phyloP scores from a whole-genome alignment of 23 red algal species.

The Agarophyton chilense region DNA sequence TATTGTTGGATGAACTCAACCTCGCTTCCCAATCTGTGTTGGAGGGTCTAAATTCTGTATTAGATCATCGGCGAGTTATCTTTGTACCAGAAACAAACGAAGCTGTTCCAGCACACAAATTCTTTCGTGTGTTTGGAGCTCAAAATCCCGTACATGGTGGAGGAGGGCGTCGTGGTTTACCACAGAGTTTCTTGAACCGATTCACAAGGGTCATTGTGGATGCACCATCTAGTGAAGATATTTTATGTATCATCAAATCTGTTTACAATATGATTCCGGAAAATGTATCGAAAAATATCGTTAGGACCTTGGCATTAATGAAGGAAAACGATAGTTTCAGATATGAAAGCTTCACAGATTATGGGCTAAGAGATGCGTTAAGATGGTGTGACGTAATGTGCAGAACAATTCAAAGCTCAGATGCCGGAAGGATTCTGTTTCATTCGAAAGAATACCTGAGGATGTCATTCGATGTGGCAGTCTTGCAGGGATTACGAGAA shows the following conservation, averaged over 20 bases:
- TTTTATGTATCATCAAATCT: constrained; percentile 43
- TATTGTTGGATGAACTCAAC: constrained; percentile 97
- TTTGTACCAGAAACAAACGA: constrained; percentile 80
- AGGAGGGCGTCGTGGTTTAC: constrained; percentile 80
- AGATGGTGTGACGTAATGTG: constrained; percentile 79
- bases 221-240: constrained; percentile 55
- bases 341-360: constrained; percentile 19
- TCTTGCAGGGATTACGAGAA: constrained; percentile 41
- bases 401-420: neutral
- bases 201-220: constrained; percentile 79
- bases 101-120: constrained; percentile 45
- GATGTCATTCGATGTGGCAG: constrained; percentile 48
- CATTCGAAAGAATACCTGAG: constrained; percentile 10
- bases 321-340: neutral
- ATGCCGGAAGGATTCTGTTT: neutral
- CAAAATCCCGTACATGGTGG: constrained; percentile 90
- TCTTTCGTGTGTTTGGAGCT: constrained; percentile 87
- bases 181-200: constrained; percentile 87
- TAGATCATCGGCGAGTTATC: constrained; percentile 85
- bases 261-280: constrained; percentile 11
- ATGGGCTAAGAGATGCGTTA: constrained; percentile 81
- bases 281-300: neutral
- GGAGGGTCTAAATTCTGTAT: constrained; percentile 93
- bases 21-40: constrained; percentile 96
- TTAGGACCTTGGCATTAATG: constrained; percentile 8